phyloP scores from a whole-genome alignment of 139 green algal species.

The Chloropicon primus region DNA sequence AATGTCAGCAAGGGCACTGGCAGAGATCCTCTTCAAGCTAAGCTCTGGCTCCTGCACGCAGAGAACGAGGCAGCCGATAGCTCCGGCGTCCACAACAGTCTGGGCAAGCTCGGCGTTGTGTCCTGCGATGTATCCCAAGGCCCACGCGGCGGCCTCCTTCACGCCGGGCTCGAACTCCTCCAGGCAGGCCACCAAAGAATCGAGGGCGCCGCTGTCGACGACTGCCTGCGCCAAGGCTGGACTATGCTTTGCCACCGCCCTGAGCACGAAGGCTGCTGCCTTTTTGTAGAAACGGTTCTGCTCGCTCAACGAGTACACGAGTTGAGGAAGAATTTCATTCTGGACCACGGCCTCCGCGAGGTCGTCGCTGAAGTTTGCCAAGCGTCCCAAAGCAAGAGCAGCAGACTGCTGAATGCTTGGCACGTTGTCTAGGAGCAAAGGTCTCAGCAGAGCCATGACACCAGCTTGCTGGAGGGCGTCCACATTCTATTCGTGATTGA shows the following conservation, averaged over 20 bases:
- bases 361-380: constrained; percentile 72
- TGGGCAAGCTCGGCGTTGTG: constrained; percentile 69
- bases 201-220: constrained; percentile 56
- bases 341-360: constrained; percentile 70
- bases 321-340: constrained; percentile 71
- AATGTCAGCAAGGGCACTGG: constrained; percentile 64
- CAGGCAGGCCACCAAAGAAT: constrained; percentile 63
- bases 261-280: constrained; percentile 63
- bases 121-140: constrained; percentile 68
- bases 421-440: constrained; percentile 72
- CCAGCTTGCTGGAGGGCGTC: constrained; percentile 66
- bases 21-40: constrained; percentile 64
- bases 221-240: constrained; percentile 66
- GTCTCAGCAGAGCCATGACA: constrained; percentile 59
- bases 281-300: constrained; percentile 79
- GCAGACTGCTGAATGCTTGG: constrained; percentile 79
- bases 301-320: constrained; percentile 38
- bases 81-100: constrained; percentile 54
- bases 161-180: constrained; percentile 81
- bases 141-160: constrained; percentile 69
- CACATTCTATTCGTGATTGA: constrained; percentile 58
- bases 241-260: constrained; percentile 68
- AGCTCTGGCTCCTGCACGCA: constrained; percentile 77
- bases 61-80: constrained; percentile 67
- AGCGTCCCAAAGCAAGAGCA: constrained; percentile 56